Evolutionary conservation across 2,329 filamentous ascomycete genomes (phyloP).

Genomic region (Fusarium verticillioides): DNA sequence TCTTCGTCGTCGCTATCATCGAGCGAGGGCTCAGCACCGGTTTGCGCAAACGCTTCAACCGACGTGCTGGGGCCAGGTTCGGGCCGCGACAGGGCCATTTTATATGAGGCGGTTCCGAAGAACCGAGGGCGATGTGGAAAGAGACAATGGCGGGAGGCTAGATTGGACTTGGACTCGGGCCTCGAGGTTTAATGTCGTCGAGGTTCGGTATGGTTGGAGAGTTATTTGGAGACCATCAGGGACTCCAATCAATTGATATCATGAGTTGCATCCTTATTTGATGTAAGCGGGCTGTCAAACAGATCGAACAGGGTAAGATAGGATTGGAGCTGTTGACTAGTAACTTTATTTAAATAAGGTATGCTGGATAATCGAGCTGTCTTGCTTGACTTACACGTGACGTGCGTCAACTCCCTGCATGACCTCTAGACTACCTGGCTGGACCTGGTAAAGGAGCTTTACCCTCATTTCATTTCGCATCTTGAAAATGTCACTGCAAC

Average conservation of each 20-base stretch:
- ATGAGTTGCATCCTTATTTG: slow-evolving; percentile 25
- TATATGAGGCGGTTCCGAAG: slow-evolving; percentile 17
- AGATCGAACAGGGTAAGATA: neutral
- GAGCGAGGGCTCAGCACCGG: slow-evolving; percentile 51
- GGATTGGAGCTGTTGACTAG: neutral
- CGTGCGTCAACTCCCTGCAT: slow-evolving; percentile 24
- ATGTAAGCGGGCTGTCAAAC: neutral
- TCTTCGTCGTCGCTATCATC: slow-evolving; percentile 52
- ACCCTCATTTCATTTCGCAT: neutral
- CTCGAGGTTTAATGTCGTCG: neutral
- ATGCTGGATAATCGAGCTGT: slow-evolving; percentile 1
- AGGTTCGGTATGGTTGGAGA: neutral
- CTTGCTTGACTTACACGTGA: slow-evolving; percentile 37
- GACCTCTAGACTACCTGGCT: neutral
- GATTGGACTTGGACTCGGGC: neutral
- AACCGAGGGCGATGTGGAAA: neutral
- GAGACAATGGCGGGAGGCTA: neutral
- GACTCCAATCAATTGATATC: slow-evolving; percentile 21
- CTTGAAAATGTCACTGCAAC: neutral
- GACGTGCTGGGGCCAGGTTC: slow-evolving; percentile 21
- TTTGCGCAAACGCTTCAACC: slow-evolving; percentile 54
- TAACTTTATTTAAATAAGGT: neutral
- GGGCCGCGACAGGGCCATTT: slow-evolving; percentile 41
- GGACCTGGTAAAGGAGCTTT: neutral
- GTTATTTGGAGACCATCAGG: slow-evolving; percentile 10